Evolutionary conservation across 1,284 basidiomycete genomes (phyloP), one percentile per base, ranked within the genome.

Genomic region (Sanghuangporus baumii): DNA sequence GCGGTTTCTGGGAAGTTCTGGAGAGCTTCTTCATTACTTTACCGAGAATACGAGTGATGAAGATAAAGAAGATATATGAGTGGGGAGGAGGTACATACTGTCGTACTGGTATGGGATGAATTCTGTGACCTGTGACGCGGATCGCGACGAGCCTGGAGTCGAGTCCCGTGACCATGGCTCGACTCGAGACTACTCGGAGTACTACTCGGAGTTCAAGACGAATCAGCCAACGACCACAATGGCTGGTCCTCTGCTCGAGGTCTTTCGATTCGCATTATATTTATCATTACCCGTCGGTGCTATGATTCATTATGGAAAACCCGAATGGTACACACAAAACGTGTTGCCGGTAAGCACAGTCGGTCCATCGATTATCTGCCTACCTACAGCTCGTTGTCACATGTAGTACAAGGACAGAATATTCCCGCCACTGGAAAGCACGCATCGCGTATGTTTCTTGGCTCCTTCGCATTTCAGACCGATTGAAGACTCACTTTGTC

Each of bases 231-330:
- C 40, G n/a, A 8, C 40, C 47, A 48, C 43, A 23, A 92, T 93
- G 89, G 89, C 81, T 16, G 89, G 90, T 38, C 85, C 90, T 47
- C 91, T 91, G 72, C 85, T 95, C 61, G 93, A 95, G 74, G 83
- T 94, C 18, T 91, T 94, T 84, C 93, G 93, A 76, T 94, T 94
- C 69, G 86, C 85, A 1, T 78, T 94, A 38, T 96, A 97, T 75
- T 85, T 96, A 64, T 93, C 94, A 72, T 88, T 96, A 67, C 94
- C 94, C 0, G 83, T 96, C 58, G 80, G 84, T 50, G 86, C 92
- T 31, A 86, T 96, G 76, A 76, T 94, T 59, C 90, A 95, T 73
- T 96, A 92, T 71, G 93, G 94, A 59, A 91, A 94, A 73, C 91
- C 93, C 4, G 84, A 90, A 43, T 97, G 93, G 93, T 96, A 95